phyloP scores from a whole-genome alignment of 331 rosid species.

The Erythrophleum ivorense region DNA sequence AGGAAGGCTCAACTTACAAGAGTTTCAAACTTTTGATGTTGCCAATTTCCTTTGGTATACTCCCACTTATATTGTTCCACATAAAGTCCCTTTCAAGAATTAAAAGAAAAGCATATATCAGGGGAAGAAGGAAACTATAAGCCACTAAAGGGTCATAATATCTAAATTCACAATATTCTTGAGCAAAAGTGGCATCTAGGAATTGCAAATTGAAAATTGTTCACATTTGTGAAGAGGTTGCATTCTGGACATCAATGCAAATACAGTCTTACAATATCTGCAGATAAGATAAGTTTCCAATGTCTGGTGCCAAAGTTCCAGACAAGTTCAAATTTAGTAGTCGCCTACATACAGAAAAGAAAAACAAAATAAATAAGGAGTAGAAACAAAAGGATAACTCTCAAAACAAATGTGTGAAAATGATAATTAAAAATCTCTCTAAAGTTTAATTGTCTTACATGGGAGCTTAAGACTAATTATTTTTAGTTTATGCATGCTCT shows the following conservation, averaged over 20 bases:
- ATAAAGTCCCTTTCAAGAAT: constrained; percentile 77
- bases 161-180: constrained; percentile 13
- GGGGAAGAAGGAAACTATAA: constrained; percentile 36
- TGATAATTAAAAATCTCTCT: not conserved
- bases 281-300: constrained; percentile 65
- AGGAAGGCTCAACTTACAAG: constrained; percentile 66
- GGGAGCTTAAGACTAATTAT: not conserved
- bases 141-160: constrained; percentile 31
- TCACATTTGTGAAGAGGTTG: not conserved
- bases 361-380: constrained; percentile 20
- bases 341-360: constrained; percentile 74
- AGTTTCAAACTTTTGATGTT: constrained; percentile 67
- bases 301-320: constrained; percentile 82
- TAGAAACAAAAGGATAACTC: constrained; percentile 24
- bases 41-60: constrained; percentile 87
- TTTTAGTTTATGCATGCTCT: not conserved
- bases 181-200: constrained; percentile 24
- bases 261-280: constrained; percentile 63
- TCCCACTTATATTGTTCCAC: constrained; percentile 89
- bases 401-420: constrained; percentile 6
- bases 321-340: constrained; percentile 60
- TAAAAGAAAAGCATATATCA: constrained; percentile 41
- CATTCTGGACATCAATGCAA: constrained; percentile 21
- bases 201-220: constrained; percentile 24
- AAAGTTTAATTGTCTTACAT: constrained; percentile 23